phyloP scores from a whole-genome alignment of 805 yeast genomes.

The Saturnispora saitoi region DNA sequence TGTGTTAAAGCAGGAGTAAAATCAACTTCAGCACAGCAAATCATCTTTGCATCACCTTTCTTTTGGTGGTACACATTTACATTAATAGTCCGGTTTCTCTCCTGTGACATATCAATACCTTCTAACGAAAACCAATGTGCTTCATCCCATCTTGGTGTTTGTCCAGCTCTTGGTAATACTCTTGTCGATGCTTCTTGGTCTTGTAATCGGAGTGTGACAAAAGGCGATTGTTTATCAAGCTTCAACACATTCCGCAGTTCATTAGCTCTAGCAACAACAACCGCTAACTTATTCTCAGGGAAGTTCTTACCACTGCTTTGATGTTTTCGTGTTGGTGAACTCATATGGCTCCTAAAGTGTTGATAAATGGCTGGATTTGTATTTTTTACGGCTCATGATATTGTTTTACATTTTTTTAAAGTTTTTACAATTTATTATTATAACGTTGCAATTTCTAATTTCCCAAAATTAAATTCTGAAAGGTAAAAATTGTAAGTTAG shows the following conservation, averaged over 20 bases:
- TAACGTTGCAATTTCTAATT: too few relatives aligned
- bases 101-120: conserved; percentile 36
- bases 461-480: too few relatives aligned
- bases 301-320: background rate
- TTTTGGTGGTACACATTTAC: conserved; percentile 78
- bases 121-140: conserved; percentile 61
- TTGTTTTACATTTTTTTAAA: background rate
- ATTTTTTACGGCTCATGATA: background rate
- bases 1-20: conserved; percentile 63
- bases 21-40: conserved; percentile 76
- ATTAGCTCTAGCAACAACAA: conserved; percentile 72
- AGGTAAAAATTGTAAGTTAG: too few relatives aligned
- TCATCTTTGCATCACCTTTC: conserved; percentile 76
- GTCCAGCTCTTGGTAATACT: conserved; percentile 82
- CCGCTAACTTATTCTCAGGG: conserved; percentile 48
- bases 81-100: conserved; percentile 45
- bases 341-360: background rate
- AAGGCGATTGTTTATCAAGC: conserved; percentile 90
- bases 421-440: background rate
- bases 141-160: conserved; percentile 82
- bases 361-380: background rate
- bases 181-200: conserved; percentile 75
- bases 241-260: conserved; percentile 81
- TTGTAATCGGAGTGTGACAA: conserved; percentile 73
- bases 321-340: background rate